Conservation (phyloP, 129 eudicot species). For the sunflower (Helianthus annuus) region HanXRQr2.0-SUNRISE NC_035446.2:140098455-140098954, state of each 20-base stretch:
- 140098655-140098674: slow-evolving; percentile 68
- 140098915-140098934: slow-evolving; percentile 34
- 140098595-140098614: slow-evolving; percentile 65
- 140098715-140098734: slow-evolving; percentile 41
- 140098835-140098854: slow-evolving; percentile 50
- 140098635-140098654: slow-evolving; percentile 68
- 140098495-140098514: slow-evolving; percentile 51
- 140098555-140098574: slow-evolving; percentile 71
- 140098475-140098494: slow-evolving; percentile 45
- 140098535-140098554: slow-evolving; percentile 46
- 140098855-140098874: slow-evolving; percentile 31
- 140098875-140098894: slow-evolving; percentile 32
- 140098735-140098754: slow-evolving; percentile 55
- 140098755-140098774: slow-evolving; percentile 65
- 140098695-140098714: slow-evolving; percentile 56
- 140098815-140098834: slow-evolving; percentile 75
- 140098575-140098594: slow-evolving; percentile 70
- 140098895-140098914: slow-evolving; percentile 24
- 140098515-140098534: slow-evolving; percentile 56
- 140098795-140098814: slow-evolving; percentile 53
- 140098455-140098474: slow-evolving; percentile 39
- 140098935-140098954: slow-evolving; percentile 9
- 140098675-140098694: slow-evolving; percentile 55
- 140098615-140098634: slow-evolving; percentile 50
- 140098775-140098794: slow-evolving; percentile 89